phyloP scores from a whole-genome alignment of 2,329 filamentous ascomycete genomes.

The Cordyceps fumosorosea region DNA sequence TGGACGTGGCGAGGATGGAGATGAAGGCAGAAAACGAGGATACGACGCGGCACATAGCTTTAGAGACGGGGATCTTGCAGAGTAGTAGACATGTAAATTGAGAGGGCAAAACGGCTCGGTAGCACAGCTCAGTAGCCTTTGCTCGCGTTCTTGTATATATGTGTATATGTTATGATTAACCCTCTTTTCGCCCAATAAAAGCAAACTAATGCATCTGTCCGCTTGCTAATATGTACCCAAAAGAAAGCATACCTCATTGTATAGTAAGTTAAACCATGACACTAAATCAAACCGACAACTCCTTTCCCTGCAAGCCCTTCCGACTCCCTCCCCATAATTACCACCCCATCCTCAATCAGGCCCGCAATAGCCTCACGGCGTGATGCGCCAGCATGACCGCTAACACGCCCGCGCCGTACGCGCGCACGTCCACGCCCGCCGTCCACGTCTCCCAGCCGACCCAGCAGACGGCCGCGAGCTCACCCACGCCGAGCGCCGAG shows the following conservation, averaged over 20 bases:
- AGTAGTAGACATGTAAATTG: neutral
- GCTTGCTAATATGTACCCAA: neutral
- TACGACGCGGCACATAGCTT: neutral
- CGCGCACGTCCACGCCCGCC: constrained; percentile 17
- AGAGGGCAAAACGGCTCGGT: neutral
- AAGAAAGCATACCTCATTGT: neutral
- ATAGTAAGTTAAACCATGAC: neutral
- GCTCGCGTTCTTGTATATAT: neutral
- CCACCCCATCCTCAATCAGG: neutral
- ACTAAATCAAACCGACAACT: neutral
- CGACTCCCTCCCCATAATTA: neutral
- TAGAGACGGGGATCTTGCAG: neutral
- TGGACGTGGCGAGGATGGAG: constrained; percentile 15
- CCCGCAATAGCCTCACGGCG: constrained; percentile 18
- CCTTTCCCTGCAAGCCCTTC: neutral
- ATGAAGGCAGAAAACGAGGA: neutral
- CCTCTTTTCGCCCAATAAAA: neutral
- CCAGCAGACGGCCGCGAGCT: constrained; percentile 29
- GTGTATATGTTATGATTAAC: neutral
- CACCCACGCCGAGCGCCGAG: constrained; percentile 25
- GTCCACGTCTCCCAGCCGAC: constrained; percentile 26
- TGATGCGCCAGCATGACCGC: constrained; percentile 27
- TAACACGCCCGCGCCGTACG: constrained; percentile 24
- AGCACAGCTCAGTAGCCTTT: too few species aligned
- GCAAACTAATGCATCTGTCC: neutral